phyloP scores from a whole-genome alignment of 345 rosid species.

The Leavenworthia alabamica region DNA sequence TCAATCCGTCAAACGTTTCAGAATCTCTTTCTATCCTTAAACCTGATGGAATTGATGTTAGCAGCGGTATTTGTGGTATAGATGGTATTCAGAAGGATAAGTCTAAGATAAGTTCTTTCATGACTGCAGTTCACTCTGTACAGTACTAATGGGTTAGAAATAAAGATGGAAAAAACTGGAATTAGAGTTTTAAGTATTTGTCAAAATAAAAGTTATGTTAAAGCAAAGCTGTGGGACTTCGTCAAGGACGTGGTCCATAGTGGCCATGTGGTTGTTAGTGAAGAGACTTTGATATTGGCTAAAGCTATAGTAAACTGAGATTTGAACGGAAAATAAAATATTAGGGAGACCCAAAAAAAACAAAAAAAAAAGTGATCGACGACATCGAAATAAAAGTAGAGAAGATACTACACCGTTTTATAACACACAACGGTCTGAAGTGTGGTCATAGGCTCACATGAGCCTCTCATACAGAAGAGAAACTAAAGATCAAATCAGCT shows the following conservation, averaged over 20 bases:
- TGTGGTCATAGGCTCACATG: background rate
- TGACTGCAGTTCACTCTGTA: slow-evolving; percentile 45
- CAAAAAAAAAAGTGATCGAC: too few relatives aligned
- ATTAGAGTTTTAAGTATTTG: background rate
- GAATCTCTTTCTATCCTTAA: slow-evolving; percentile 56
- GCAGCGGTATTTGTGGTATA: slow-evolving; percentile 68
- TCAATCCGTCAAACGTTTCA: slow-evolving; percentile 52
- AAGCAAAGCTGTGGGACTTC: background rate
- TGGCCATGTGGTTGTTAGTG: background rate
- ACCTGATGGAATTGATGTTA: slow-evolving; percentile 77
- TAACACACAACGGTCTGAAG: background rate
- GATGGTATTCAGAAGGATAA: slow-evolving; percentile 68
- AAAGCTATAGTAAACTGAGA: background rate
- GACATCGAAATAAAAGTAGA: too few relatives aligned
- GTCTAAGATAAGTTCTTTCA: slow-evolving; percentile 51
- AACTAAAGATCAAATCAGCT: slow-evolving; percentile 3
- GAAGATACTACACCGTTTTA: too few relatives aligned
- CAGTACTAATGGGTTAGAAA: slow-evolving; percentile 30
- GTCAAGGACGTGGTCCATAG: background rate
- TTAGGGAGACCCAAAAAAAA: too few relatives aligned
- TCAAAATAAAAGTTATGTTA: too few relatives aligned
- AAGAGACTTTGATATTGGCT: too few relatives aligned
- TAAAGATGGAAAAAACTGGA: background rate
- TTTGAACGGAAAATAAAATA: too few relatives aligned
- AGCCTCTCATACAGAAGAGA: background rate